Base-by-base conservation (phyloP, 2,329 filamentous ascomycete genomes). In the Aspergillus phoenicis region DNA sequence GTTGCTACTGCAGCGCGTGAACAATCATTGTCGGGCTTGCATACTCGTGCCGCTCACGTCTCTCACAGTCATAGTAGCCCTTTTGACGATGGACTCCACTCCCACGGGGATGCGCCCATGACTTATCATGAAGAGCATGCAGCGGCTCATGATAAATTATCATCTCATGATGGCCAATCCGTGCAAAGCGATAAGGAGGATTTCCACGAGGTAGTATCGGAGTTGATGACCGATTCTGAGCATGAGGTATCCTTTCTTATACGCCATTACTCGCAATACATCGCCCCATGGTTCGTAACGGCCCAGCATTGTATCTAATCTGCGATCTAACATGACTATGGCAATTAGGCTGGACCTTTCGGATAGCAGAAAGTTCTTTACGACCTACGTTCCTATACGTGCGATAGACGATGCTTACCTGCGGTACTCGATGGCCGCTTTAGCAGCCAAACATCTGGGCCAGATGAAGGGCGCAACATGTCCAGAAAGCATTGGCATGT, bases 401-500 rank as follows among this genome's bases (percentile, higher is more conserved):
- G 75, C 75, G 5, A 70, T 76, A 22, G 70, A 74, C 39, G 72
- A 71, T 28, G 58, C 66, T 4, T 75, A 71, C 45, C 63, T 78
- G 38, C 73, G 72, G 54, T 77, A 73, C 30, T 70, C 77, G 8
- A 75, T 77, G 58, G 72, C 75, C 13, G 75, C 77, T 5, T 60
- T 78, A 5, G 71, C 77, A 30, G 76, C 77, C n/a, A 79, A 78
- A 55, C 77, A 78, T 41, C 70, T 79, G 17, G 72, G 65, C 3
- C 66, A 70, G 43, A 68, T 75, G 41, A 75, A 75, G 56, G 74
- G 73, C 0, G 63, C 60, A 24, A 75, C 64, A 26, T 61, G 64
- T 20, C 51, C 63, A 6, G 56, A 53, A 2, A 60, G 58, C 6
- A 66, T 66, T 11, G 71, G 68, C 2, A 67, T 74, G 58, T 70